Conservation (phyloP, 1,139 yeast genomes). For the Blastobotrys capitulatus region DNA sequence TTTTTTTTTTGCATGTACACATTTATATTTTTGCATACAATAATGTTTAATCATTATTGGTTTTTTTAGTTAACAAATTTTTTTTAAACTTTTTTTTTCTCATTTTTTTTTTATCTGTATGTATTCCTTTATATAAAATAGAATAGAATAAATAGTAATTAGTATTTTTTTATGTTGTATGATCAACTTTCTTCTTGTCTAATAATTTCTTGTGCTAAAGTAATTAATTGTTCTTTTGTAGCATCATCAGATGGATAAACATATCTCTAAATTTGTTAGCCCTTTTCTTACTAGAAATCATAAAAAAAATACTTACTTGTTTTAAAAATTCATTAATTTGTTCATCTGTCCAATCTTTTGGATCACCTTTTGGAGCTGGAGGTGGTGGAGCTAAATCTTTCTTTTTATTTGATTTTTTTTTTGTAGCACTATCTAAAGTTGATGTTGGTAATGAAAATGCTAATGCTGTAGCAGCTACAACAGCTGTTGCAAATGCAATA, state of each 20-base stretch:
- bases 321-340: slow-evolving; percentile 22
- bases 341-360: slow-evolving; percentile 21
- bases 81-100: background rate
- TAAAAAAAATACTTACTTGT: slow-evolving; percentile 19
- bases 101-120: background rate
- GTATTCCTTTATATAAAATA: background rate
- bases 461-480: slow-evolving; percentile 25
- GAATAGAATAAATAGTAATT: background rate
- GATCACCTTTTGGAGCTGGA: slow-evolving; percentile 13
- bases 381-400: slow-evolving; percentile 10
- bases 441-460: slow-evolving; percentile 17
- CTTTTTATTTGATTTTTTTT: background rate
- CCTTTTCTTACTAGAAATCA: background rate
- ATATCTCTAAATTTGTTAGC: slow-evolving; percentile 18
- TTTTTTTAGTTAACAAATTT: background rate
- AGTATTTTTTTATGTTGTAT: background rate
- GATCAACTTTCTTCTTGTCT: background rate
- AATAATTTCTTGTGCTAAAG: slow-evolving; percentile 16
- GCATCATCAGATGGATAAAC: slow-evolving; percentile 25
- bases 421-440: background rate
- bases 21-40: background rate
- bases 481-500: slow-evolving; percentile 24
- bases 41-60: no score
- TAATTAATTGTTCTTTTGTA: slow-evolving; percentile 20
- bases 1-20: background rate